phyloP scores from a whole-genome alignment of 1,139 yeast genomes.

The Taiozyma onychis region DNA sequence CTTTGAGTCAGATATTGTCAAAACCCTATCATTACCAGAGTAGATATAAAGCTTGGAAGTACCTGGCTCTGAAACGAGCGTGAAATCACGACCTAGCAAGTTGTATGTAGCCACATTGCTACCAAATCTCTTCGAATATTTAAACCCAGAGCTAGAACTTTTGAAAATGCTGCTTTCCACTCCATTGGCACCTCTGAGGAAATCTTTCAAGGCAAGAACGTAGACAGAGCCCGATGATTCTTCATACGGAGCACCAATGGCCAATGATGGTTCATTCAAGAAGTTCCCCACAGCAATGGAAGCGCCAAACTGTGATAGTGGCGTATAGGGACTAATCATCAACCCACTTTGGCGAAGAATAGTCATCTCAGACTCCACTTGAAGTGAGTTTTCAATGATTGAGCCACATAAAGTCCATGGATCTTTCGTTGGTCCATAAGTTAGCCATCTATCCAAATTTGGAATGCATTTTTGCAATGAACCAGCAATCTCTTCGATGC shows the following conservation, averaged over 20 bases:
- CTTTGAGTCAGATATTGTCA: conserved; percentile 19
- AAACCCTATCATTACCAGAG: conserved; percentile 19
- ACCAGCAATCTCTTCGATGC: conserved; percentile 39
- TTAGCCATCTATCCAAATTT: conserved; percentile 37
- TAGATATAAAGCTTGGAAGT: conserved; percentile 23
- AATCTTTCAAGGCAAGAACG: conserved; percentile 29
- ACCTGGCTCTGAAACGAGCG: conserved; percentile 34
- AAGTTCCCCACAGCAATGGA: conserved; percentile 36
- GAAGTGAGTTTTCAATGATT: conserved; percentile 4
- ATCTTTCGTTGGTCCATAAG: conserved; percentile 21
- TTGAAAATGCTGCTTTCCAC: not conserved
- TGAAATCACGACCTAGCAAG: conserved; percentile 22
- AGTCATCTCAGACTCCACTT: not conserved
- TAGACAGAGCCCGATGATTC: conserved; percentile 36
- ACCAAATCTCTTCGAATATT: conserved; percentile 30
- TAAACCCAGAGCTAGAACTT: not conserved
- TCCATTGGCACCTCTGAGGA: not conserved
- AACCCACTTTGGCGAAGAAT: conserved; percentile 1
- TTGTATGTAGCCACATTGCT: conserved; percentile 21
- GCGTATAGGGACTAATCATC: conserved; percentile 25
- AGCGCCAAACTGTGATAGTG: conserved; percentile 38
- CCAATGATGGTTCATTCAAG: conserved; percentile 33
- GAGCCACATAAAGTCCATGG: conserved; percentile 40
- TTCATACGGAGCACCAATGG: conserved; percentile 46
- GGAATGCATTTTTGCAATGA: conserved; percentile 34